These are phyloP conservation scores for Pyrus hybrid DNA, from an alignment of 331 rosid genomes.

Conservation along the genomic window DNA sequence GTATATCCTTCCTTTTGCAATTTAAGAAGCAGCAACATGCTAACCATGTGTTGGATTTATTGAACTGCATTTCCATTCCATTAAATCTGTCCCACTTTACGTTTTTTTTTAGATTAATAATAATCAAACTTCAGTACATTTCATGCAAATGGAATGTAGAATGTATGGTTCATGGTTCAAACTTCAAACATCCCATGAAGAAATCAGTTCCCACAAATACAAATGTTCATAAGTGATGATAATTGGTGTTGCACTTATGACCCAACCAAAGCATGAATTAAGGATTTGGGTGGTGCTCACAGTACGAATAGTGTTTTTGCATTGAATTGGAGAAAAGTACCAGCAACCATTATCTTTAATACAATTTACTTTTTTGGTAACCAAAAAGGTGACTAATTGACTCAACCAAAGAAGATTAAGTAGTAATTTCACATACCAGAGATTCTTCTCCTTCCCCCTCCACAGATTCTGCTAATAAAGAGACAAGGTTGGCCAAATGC, in stretches of 20 bases:
- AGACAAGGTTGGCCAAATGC: constrained; percentile 82
- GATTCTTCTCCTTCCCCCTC: constrained; percentile 90
- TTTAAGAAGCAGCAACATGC: background rate
- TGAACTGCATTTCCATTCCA: background rate
- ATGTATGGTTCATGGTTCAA: background rate
- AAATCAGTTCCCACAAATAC: background rate
- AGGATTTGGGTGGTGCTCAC: background rate
- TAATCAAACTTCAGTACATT: background rate
- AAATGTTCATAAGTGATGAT: background rate
- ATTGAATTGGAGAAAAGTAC: background rate
- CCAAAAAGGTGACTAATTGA: background rate
- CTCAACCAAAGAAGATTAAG: background rate
- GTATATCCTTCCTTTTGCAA: background rate
- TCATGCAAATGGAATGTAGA: background rate
- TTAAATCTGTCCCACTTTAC: background rate
- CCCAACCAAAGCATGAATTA: background rate
- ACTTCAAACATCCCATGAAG: background rate
- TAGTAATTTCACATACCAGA: constrained; percentile 63
- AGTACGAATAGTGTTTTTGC: background rate
- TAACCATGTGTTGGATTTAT: background rate
- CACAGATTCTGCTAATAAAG: constrained; percentile 84
- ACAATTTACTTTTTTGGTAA: background rate
- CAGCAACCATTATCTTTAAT: background rate
- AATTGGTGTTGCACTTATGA: background rate
- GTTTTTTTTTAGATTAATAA: background rate